These are phyloP conservation scores for Solanum hybrid DNA, from an alignment of 305 asterid genomes.

Conservation along the genomic window DNA sequence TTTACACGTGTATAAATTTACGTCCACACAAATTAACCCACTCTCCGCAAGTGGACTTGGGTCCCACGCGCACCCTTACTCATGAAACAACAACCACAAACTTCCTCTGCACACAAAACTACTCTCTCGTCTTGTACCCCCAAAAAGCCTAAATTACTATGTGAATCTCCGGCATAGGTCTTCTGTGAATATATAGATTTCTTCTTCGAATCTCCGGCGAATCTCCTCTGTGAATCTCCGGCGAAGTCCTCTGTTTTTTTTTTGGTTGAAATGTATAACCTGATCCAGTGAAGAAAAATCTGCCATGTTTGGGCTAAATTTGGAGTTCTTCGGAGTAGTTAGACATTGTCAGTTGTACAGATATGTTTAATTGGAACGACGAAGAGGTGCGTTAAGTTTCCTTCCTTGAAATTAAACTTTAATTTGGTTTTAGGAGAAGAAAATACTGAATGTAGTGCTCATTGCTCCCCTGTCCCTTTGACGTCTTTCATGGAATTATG, in stretches of 20 bases:
- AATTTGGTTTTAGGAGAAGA: not conserved
- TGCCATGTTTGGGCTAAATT: slow-evolving; percentile 56
- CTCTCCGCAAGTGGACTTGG: slow-evolving; percentile 21
- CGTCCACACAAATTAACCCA: slow-evolving; percentile 17
- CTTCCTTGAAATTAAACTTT: not conserved
- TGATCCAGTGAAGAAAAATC: slow-evolving; percentile 12
- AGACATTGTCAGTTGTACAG: slow-evolving; percentile 33
- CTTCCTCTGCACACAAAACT: not conserved
- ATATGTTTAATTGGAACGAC: slow-evolving; percentile 99
- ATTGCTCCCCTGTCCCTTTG: not conserved
- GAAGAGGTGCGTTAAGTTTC: slow-evolving; percentile 48
- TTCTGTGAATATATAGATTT: not conserved
- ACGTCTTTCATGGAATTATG: not conserved
- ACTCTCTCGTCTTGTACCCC: slow-evolving; percentile 3
- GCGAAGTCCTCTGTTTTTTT: not conserved
- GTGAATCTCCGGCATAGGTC: slow-evolving; percentile 5
- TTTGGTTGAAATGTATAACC: slow-evolving; percentile 11
- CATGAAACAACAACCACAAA: not conserved
- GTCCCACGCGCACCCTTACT: slow-evolving; percentile 23
- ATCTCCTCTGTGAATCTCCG: not conserved
- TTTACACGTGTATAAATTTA: slow-evolving; percentile 36
- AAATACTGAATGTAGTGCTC: not conserved
- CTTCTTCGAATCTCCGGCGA: not conserved
- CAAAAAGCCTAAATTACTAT: not conserved
- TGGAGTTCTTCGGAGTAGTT: slow-evolving; percentile 21